phyloP scores from a whole-genome alignment of 345 rosid genomes.

The Dipteronia sinensis region DNA sequence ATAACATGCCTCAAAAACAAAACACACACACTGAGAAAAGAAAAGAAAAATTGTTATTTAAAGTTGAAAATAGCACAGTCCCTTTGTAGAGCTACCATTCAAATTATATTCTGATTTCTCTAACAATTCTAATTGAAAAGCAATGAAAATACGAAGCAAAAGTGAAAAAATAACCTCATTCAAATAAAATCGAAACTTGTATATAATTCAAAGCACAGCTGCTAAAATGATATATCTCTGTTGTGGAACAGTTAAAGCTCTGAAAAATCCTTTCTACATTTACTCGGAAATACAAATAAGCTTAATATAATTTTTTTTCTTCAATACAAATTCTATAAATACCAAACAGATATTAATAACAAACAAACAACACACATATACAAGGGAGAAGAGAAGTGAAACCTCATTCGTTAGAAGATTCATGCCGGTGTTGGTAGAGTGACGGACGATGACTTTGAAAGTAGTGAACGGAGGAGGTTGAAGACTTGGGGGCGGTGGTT shows the following conservation, averaged over 20 bases:
- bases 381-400: not conserved
- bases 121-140: not conserved
- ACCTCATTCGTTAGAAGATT: constrained; percentile 22
- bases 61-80: too few relatives aligned
- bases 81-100: not conserved
- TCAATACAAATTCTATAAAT: not conserved
- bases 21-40: not conserved
- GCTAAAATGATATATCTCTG: too few relatives aligned
- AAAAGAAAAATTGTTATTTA: not conserved
- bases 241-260: not conserved
- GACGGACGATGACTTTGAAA: too few relatives aligned
- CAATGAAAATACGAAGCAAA: not conserved
- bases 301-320: not conserved
- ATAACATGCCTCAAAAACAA: not conserved
- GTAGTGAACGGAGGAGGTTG: too few relatives aligned
- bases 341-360: not conserved
- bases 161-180: too few relatives aligned
- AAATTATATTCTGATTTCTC: not conserved
- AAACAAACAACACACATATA: not conserved
- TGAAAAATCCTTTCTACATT: not conserved
- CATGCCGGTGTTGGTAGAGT: not conserved
- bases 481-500: too few relatives aligned
- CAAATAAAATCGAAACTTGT: too few relatives aligned
- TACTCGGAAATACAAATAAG: not conserved
- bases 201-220: not conserved